Evolutionary conservation across 129 eudicot species (phyloP).

Genomic region (Tagetes erecta): DNA sequence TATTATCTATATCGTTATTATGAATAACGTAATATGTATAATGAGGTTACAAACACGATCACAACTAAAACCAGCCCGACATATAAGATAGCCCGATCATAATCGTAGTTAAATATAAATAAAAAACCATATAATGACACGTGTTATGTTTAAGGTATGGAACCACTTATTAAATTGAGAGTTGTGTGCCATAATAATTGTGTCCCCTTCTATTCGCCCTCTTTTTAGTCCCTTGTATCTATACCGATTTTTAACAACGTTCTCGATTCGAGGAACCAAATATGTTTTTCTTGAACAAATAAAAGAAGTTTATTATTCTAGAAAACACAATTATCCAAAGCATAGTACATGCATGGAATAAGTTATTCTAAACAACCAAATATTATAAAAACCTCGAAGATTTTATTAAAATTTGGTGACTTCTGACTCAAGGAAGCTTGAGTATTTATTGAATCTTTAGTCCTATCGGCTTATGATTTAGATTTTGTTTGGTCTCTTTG

Average conservation of each 20-base stretch:
- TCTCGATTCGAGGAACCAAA: conserved; percentile 28
- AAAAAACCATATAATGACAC: conserved; percentile 26
- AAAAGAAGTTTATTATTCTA: neutral
- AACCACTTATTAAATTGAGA: conserved; percentile 28
- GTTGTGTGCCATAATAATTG: conserved; percentile 14
- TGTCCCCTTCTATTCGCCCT: conserved; percentile 27
- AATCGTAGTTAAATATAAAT: neutral
- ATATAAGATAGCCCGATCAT: too few relatives aligned
- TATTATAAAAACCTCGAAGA: too few relatives aligned
- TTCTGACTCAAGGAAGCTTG: too few relatives aligned
- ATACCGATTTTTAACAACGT: neutral
- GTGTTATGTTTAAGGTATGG: conserved; percentile 34
- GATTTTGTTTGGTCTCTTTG: too few relatives aligned
- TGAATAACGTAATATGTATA: too few relatives aligned
- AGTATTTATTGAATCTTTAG: too few relatives aligned
- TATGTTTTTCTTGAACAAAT: neutral
- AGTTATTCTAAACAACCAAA: neutral
- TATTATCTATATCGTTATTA: too few relatives aligned
- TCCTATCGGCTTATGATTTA: too few relatives aligned
- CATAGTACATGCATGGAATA: too few relatives aligned
- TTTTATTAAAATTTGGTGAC: too few relatives aligned
- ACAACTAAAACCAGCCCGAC: neutral
- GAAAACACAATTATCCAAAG: neutral
- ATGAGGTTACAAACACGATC: too few relatives aligned
- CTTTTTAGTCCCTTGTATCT: conserved; percentile 24